Evolutionary conservation across 495 filamentous ascomycete genomes (phyloP), one percentile per base, ranked within the genome.

Genomic region (Usnea hakonensis): DNA sequence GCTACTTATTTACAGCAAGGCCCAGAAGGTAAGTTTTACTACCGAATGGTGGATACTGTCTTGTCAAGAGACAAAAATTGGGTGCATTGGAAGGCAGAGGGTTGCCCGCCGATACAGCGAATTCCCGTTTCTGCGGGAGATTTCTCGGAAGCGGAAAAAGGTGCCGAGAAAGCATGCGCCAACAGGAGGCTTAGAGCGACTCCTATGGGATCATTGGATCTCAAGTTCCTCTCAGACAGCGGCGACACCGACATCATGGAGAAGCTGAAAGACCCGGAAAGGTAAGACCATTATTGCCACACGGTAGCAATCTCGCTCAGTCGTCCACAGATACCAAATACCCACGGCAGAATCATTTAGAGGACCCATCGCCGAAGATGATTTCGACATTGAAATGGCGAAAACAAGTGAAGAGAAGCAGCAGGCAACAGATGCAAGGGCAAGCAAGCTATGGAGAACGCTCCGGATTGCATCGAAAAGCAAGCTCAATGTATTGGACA

Each of bases 41-140:
- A 89, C 71, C 89, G 94, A 33, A 91, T 96, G 83, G 90, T 99
- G 40, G 93, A 97, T 68, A 96, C 91, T 6, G 91, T 97, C 21
- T 80, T 99, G 26, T 89, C 90, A 8, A 81, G 94, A 61, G 94
- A 99, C 74, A 96, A 96, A 73, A 95, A 96, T 67, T 99, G 94
- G 94, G 91, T 92, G 46, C 87, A 89, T 54, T 99, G 94, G 94
- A 99, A 99, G 74, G 84, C 90, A 11, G 94, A 97, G 73, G 87
- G 83, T 56, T 97, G 94, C 72, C 91, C 90, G 35, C 80, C 85
- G 26, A 96, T 99, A 69, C 86, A 92, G 64, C 80, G 83, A 44
- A 81, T 87, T 19, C 77, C 89, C 8, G 73, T 96, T 37, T 79
- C 85, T 5, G 78, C 86, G 26, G 72, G 76, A 28, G 82, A 88